phyloP scores from a whole-genome alignment of 2,329 filamentous ascomycete species.

The Colletotrichum sp. region DNA sequence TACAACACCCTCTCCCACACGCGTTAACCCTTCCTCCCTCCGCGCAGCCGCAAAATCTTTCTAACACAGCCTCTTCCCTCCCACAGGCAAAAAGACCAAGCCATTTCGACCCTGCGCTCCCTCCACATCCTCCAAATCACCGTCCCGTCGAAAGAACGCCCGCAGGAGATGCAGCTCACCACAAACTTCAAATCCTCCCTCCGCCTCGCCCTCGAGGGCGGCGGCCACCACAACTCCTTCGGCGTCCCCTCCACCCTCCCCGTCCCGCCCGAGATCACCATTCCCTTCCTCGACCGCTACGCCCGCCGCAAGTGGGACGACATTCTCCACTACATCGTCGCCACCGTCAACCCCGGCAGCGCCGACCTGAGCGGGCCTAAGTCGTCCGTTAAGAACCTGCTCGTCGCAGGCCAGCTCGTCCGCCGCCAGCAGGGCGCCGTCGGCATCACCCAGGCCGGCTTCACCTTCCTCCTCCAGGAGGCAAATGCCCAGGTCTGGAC shows the following conservation, averaged over 20 bases:
- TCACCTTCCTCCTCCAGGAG: constrained; percentile 93
- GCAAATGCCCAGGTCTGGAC: constrained; percentile 98
- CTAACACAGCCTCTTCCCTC: constrained; percentile 5
- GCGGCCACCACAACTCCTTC: constrained; percentile 85
- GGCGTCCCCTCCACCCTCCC: constrained; percentile 79
- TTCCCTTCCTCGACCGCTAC: constrained; percentile 81
- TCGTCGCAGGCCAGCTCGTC: constrained; percentile 82
- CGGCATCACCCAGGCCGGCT: constrained; percentile 89
- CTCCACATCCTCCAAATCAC: constrained; percentile 85
- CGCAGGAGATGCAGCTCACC: constrained; percentile 77
- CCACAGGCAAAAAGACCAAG: constrained; percentile 78
- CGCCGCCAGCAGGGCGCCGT: constrained; percentile 58
- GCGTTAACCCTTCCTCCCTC: background rate
- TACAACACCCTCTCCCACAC: constrained; percentile 11
- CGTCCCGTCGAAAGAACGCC: constrained; percentile 62
- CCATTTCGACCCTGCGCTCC: constrained; percentile 78
- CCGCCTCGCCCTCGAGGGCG: constrained; percentile 85
- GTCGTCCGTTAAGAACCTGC: constrained; percentile 81
- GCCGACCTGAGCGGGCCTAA: constrained; percentile 60
- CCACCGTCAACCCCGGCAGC: constrained; percentile 61
- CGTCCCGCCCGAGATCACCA: constrained; percentile 66
- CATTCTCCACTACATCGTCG: constrained; percentile 94
- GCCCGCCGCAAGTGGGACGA: constrained; percentile 93
- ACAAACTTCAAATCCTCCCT: constrained; percentile 84
- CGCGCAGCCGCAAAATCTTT: background rate